Conservation (phyloP, 2,329 filamentous ascomycete species). For the Myriosclerotinia duriaeana region DNA sequence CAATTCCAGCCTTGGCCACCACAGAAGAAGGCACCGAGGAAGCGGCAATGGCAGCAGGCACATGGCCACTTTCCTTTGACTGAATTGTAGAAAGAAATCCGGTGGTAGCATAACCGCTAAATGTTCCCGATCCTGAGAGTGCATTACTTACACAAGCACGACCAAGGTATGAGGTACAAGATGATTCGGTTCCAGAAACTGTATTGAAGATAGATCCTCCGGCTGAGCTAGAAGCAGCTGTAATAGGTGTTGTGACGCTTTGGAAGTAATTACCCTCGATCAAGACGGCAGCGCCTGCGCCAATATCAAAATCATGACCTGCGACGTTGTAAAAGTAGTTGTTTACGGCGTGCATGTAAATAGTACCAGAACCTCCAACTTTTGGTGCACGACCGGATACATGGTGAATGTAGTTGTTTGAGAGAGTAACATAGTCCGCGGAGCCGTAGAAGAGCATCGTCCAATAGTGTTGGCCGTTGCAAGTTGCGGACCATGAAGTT, state of each 20-base stretch:
- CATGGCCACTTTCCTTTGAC: neutral
- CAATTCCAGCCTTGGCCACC: constrained; percentile 18
- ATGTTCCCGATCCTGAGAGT: constrained; percentile 16
- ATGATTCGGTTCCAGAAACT: constrained; percentile 1
- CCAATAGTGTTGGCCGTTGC: constrained; percentile 51
- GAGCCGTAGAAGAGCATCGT: constrained; percentile 44
- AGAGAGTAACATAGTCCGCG: constrained; percentile 44
- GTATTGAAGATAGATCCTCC: constrained; percentile 18
- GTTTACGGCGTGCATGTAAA: constrained; percentile 44
- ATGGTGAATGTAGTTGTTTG: constrained; percentile 47
- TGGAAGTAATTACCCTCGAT: constrained; percentile 49
- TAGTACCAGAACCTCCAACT: constrained; percentile 40
- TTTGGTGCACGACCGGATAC: constrained; percentile 46
- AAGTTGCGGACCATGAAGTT: constrained; percentile 46
- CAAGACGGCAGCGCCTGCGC: constrained; percentile 37
- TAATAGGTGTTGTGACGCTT: constrained; percentile 39
- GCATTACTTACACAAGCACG: constrained; percentile 26
- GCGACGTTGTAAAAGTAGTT: constrained; percentile 45
- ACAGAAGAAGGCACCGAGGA: constrained; percentile 10
- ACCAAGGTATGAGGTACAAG: constrained; percentile 23
- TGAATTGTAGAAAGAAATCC: constrained; percentile 11
- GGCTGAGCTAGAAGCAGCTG: neutral
- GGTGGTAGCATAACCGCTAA: neutral
- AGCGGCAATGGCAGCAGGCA: constrained; percentile 13
- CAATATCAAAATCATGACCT: constrained; percentile 48